A percentile compares a stretch with the other conserved stretches of the same genome.
Conservation (phyloP, 2,329 filamentous ascomycete species). For the Didymella pomorum region DNA sequence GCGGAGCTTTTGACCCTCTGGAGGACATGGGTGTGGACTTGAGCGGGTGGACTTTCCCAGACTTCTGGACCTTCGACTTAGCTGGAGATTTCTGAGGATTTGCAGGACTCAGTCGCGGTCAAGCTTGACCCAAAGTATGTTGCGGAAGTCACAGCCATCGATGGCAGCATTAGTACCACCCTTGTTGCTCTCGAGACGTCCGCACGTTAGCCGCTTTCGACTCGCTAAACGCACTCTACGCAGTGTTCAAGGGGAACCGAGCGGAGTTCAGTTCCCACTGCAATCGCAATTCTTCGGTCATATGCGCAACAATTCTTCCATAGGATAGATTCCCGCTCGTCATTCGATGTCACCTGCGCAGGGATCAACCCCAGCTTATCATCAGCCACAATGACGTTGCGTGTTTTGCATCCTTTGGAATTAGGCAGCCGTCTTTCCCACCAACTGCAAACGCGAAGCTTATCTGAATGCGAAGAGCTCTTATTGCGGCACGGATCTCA, state of each 20-base stretch:
- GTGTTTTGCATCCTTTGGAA: background rate
- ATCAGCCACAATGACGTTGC: slow-evolving; percentile 13
- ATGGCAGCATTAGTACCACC: background rate
- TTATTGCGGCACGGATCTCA: background rate
- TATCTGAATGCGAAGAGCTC: background rate
- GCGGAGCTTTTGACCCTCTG: slow-evolving; percentile 31
- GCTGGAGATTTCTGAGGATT: slow-evolving; percentile 36
- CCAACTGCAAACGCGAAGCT: background rate
- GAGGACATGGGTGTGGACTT: slow-evolving; percentile 43
- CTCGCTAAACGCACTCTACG: background rate
- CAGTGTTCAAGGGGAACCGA: background rate
- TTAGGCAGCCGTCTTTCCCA: background rate
- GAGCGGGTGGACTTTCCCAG: slow-evolving; percentile 43
- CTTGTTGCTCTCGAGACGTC: background rate
- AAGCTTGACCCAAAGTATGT: background rate
- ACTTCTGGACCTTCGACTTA: slow-evolving; percentile 49
- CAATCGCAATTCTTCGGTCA: background rate
- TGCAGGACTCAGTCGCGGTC: background rate
- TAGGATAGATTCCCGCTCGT: background rate
- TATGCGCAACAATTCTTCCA: background rate
- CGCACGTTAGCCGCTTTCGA: too few species aligned
- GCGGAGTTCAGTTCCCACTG: too few species aligned
- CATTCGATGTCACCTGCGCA: background rate
- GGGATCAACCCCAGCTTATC: slow-evolving; percentile 1
- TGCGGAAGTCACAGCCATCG: background rate